Evolutionary conservation across 768 basidiomycete genomes (phyloP).

Genomic region (Grammothele lineata): DNA sequence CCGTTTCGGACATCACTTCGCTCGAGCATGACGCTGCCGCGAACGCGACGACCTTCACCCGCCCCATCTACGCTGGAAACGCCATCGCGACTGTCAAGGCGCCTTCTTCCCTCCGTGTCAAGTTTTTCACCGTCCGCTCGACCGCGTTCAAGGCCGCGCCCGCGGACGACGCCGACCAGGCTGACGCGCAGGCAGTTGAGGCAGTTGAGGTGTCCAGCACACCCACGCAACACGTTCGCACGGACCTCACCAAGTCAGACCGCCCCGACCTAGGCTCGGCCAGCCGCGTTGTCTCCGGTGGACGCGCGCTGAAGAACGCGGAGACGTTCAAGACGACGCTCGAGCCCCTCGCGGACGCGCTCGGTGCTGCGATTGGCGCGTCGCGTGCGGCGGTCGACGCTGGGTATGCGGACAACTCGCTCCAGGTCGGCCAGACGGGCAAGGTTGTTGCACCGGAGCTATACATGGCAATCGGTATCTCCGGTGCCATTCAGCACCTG

Average conservation of each 20-base stretch:
- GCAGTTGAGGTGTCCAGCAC: slow-evolving; percentile 55
- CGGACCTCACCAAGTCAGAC: slow-evolving; percentile 82
- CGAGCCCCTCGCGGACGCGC: slow-evolving; percentile 87
- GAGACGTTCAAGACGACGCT: slow-evolving; percentile 86
- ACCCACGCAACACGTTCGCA: slow-evolving; percentile 63
- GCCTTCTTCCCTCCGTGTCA: slow-evolving; percentile 69
- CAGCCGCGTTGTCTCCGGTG: slow-evolving; percentile 87
- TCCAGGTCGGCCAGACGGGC: slow-evolving; percentile 99
- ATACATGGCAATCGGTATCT: slow-evolving; percentile 95
- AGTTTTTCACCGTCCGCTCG: slow-evolving; percentile 92
- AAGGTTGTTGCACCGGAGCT: slow-evolving; percentile 97
- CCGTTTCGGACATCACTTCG: slow-evolving; percentile 87
- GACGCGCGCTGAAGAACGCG: slow-evolving; percentile 90
- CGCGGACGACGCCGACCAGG: slow-evolving; percentile 47
- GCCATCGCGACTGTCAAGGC: slow-evolving; percentile 91
- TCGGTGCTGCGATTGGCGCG: slow-evolving; percentile 97
- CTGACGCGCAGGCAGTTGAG: slow-evolving; percentile 57
- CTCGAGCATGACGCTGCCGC: slow-evolving; percentile 67
- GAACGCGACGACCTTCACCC: slow-evolving; percentile 80
- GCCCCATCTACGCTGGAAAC: slow-evolving; percentile 97
- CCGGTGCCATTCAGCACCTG: slow-evolving; percentile 97
- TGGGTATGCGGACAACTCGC: slow-evolving; percentile 94
- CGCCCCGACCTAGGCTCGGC: slow-evolving; percentile 91
- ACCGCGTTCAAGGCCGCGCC: slow-evolving; percentile 79
- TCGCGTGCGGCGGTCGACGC: slow-evolving; percentile 97